Conservation (phyloP, 805 yeast genomes). For the Tetrapisispora namnaoensis region DNA sequence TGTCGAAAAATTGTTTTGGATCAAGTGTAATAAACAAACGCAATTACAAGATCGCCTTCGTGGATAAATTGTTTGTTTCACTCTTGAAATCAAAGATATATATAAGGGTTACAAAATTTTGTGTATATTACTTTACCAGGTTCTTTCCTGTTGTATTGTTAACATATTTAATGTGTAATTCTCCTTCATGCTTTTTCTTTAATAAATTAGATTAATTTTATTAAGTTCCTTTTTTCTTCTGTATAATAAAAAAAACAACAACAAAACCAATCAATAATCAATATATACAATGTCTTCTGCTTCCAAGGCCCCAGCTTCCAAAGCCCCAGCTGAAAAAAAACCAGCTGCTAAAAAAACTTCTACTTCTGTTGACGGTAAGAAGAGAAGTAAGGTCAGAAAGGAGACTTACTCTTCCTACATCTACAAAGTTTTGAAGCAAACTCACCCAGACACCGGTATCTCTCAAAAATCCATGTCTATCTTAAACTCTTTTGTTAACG, state of each 20-base stretch:
- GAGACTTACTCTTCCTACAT: constrained; percentile 97
- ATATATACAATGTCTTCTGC: constrained; percentile 51
- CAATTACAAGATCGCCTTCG: too few species aligned
- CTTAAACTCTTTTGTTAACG: constrained; percentile 97
- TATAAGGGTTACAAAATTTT: neutral
- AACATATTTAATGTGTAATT: neutral
- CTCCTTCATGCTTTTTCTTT: too few species aligned
- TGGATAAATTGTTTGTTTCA: neutral
- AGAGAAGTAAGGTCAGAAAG: constrained; percentile 92
- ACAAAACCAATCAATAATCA: neutral
- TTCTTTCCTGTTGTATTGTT: neutral
- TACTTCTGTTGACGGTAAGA: constrained; percentile 70
- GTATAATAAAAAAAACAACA: neutral
- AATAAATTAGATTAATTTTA: too few species aligned
- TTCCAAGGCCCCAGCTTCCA: constrained; percentile 40
- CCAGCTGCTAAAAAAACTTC: constrained; percentile 89
- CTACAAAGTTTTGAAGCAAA: constrained; percentile 96
- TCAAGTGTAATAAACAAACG: too few species aligned
- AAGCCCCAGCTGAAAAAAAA: constrained; percentile 27
- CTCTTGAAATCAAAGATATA: neutral
- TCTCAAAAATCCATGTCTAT: constrained; percentile 98
- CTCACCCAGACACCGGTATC: constrained; percentile 99
- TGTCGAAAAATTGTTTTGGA: neutral
- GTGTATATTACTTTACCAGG: neutral
- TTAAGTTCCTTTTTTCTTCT: too few species aligned